Percentiles rank a stretch among this genome's conserved stretches.
Conservation (phyloP, 345 rosid genomes). For the Rhodamnia argentea region DNA sequence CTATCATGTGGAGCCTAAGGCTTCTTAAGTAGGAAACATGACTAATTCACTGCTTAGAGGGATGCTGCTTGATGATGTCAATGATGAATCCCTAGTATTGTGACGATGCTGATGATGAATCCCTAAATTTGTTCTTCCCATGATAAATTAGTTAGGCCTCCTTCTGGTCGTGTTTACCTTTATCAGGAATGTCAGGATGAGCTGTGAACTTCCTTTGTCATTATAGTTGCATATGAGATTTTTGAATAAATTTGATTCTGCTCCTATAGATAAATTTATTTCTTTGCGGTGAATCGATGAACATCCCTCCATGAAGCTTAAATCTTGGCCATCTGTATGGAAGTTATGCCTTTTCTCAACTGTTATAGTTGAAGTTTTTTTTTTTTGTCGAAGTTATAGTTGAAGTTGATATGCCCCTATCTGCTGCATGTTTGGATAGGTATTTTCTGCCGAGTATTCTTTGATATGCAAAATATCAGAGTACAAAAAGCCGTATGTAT, state of each 20-base stretch:
- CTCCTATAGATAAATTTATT: background rate
- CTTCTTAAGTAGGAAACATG: background rate
- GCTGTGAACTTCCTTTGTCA: background rate
- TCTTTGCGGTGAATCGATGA: background rate
- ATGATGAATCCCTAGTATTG: background rate
- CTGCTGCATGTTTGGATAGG: conserved; percentile 28
- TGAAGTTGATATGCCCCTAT: background rate
- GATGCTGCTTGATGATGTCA: background rate
- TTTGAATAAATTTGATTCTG: background rate
- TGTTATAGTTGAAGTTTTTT: background rate
- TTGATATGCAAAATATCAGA: conserved; percentile 85
- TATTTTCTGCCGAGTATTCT: conserved; percentile 78
- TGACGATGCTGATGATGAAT: background rate
- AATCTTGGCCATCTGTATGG: background rate
- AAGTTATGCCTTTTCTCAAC: background rate
- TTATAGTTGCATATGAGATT: background rate
- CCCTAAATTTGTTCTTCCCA: background rate
- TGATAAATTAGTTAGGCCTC: background rate
- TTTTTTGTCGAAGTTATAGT: background rate
- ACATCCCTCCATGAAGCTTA: background rate
- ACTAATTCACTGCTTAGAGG: background rate
- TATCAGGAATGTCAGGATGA: background rate
- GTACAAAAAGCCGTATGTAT: conserved; percentile 79
- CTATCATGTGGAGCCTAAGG: background rate
- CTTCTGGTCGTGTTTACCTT: conserved; percentile 7